A percentile compares a stretch with the other conserved stretches of the same genome.
phyloP scores from a whole-genome alignment of 2,329 filamentous ascomycete genomes.

The Diaporthe eres region DNA sequence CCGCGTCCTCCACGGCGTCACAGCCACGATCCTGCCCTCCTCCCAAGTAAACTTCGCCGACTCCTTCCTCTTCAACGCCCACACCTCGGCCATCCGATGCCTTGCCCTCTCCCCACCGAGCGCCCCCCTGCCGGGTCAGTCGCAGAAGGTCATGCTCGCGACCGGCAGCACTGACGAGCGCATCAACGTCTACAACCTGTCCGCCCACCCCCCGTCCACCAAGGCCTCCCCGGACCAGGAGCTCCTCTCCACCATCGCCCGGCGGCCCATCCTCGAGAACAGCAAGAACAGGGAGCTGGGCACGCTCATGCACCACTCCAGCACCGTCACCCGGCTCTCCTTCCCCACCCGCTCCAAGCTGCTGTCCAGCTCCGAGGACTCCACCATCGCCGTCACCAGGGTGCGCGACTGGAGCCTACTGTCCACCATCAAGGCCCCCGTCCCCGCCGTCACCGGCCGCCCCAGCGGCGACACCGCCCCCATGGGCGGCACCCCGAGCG shows the following conservation, averaged over 20 bases:
- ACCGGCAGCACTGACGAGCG: constrained; percentile 94
- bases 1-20: constrained; percentile 89
- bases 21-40: constrained; percentile 74
- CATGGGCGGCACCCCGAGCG: constrained; percentile 84
- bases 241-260: constrained; percentile 76
- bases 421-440: constrained; percentile 89
- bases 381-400: constrained; percentile 87
- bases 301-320: constrained; percentile 86
- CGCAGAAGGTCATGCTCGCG: constrained; percentile 89
- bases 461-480: constrained; percentile 93
- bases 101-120: constrained; percentile 87
- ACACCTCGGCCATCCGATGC: constrained; percentile 90
- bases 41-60: constrained; percentile 81
- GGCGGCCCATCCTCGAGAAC: constrained; percentile 85
- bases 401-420: constrained; percentile 92
- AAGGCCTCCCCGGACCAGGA: constrained; percentile 63
- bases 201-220: constrained; percentile 73
- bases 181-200: constrained; percentile 94
- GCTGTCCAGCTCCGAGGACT: constrained; percentile 90
- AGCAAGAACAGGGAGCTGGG: constrained; percentile 90
- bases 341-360: constrained; percentile 92
- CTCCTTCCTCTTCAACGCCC: constrained; percentile 95
- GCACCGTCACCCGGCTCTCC: constrained; percentile 81
- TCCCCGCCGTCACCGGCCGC: constrained; percentile 82
- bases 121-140: constrained; percentile 69